Evolutionary conservation across 192 early-diverging fungal genomes (phyloP), one percentile per base, ranked within the genome.

Genomic region (Coemansia sp.): DNA sequence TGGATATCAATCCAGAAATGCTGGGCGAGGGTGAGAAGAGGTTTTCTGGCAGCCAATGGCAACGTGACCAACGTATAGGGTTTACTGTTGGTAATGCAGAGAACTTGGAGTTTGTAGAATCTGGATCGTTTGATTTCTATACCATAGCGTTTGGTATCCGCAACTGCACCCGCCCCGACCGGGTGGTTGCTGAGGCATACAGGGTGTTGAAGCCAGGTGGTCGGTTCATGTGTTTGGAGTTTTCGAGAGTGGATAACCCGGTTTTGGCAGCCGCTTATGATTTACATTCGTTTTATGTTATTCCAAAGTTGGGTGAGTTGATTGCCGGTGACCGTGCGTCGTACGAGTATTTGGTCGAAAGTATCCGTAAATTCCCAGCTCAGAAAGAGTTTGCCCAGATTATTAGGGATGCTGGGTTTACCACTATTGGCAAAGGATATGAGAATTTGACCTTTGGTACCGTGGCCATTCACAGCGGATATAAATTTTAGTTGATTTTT

Each of bases 141-240:
- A 95, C 96, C 3, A 99, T 99, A 64, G 95, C 97, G 28, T 98
- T 98, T 84, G 97, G 97, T 20, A 99, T 99, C 70, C 89, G 96
- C 68, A 99, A 99, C 81, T 96, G 94, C 81, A 98, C 97, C 2
- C 92, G 96, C 65, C 86, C 95, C 22, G 95, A 97, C 66, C 85
- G 79, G 11, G 97, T 96, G 2, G 81, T 99, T 35, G 75, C 74
- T 58, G 94, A 99, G 79, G 97, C 97, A 1, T 91, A 93, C 81
- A 88, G 97, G 51, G 95, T 98, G 8, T 85, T 99, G 43, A 96
- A 95, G 84, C 93, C 92, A 2, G 97, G 97, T 7, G 97, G 97
- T 48, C 89, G 96, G 8, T 97, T 99, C 79, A 94, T 94, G 91
- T 93, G 92, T 63, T 83, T 99, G 3, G 97, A 99, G 80, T 99